These are phyloP conservation scores for Singerocomus rubriflavus DNA, from an alignment of 1,284 basidiomycete species.

Conservation along the genomic window DNA sequence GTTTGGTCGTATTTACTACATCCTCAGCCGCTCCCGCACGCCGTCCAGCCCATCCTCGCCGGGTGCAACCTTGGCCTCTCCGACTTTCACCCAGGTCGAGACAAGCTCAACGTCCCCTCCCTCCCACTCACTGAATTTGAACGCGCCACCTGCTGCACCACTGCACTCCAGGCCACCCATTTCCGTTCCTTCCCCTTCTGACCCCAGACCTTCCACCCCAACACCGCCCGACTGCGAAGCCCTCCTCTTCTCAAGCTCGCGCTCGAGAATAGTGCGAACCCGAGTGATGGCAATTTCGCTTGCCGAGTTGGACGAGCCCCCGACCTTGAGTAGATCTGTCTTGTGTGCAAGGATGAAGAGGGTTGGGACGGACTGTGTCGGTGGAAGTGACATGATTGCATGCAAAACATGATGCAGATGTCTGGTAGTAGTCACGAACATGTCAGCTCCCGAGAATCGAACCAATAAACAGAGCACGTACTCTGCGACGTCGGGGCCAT, in stretches of 20 bases:
- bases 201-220: constrained; percentile 68
- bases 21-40: constrained; percentile 51
- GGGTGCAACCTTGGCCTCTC: constrained; percentile 26
- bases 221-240: constrained; percentile 59
- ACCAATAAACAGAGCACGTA: constrained; percentile 38
- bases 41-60: constrained; percentile 41
- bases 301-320: constrained; percentile 42
- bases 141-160: constrained; percentile 44
- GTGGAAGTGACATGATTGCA: constrained; percentile 66
- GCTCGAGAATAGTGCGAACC: constrained; percentile 71
- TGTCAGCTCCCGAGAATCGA: background rate
- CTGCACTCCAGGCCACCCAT: constrained; percentile 64
- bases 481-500: constrained; percentile 72
- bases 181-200: constrained; percentile 54
- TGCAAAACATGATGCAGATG: constrained; percentile 70
- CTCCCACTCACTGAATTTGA: constrained; percentile 76
- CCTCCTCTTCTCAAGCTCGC: constrained; percentile 75
- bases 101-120: constrained; percentile 69
- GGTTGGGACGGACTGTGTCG: constrained; percentile 57
- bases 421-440: constrained; percentile 36
- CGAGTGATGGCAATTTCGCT: constrained; percentile 60
- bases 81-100: constrained; percentile 53
- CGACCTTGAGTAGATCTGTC: constrained; percentile 60
- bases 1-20: constrained; percentile 30
- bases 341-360: constrained; percentile 74